Conservation (phyloP, 2,329 filamentous ascomycete genomes). For the Aspergillus sp. region DNA sequence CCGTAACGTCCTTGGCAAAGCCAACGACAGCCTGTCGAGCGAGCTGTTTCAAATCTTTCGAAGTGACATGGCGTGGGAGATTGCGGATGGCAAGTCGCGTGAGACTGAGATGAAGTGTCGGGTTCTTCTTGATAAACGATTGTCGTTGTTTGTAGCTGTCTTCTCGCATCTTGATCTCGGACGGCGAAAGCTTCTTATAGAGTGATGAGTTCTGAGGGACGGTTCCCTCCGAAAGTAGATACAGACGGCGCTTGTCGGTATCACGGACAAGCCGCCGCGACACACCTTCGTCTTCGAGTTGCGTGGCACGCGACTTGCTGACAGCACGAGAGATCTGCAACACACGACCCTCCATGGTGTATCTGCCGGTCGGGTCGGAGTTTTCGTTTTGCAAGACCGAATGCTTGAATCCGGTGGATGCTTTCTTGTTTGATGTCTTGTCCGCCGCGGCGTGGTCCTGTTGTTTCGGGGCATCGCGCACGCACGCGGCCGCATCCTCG, state of each 20-base stretch:
- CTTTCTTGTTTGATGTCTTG: slow-evolving; percentile 38
- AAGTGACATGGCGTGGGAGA: slow-evolving; percentile 76
- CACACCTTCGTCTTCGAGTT: slow-evolving; percentile 68
- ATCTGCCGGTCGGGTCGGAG: slow-evolving; percentile 76
- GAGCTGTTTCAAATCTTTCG: slow-evolving; percentile 86
- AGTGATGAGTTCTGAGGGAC: slow-evolving; percentile 75
- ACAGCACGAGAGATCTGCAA: slow-evolving; percentile 84
- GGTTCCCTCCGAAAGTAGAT: slow-evolving; percentile 81
- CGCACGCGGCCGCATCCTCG: slow-evolving; percentile 72
- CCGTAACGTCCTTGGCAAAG: slow-evolving; percentile 87
- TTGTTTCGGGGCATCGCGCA: slow-evolving; percentile 69
- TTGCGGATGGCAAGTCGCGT: slow-evolving; percentile 91
- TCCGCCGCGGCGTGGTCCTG: slow-evolving; percentile 43
- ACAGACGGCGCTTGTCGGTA: slow-evolving; percentile 87
- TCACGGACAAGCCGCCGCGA: slow-evolving; percentile 65
- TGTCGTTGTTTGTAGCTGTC: slow-evolving; percentile 84
- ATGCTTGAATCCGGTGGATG: slow-evolving; percentile 58
- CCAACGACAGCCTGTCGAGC: slow-evolving; percentile 91
- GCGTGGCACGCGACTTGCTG: slow-evolving; percentile 74
- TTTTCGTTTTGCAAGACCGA: slow-evolving; percentile 87
- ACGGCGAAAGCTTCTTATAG: slow-evolving; percentile 71
- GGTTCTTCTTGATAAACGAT: slow-evolving; percentile 86
- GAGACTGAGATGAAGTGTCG: slow-evolving; percentile 81
- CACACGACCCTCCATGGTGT: slow-evolving; percentile 87
- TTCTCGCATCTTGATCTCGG: slow-evolving; percentile 85